Percentiles rank a stretch among this genome's conserved stretches.
Conservation (phyloP, 208 protist genomes). For the Trichomonas tenax region DNA sequence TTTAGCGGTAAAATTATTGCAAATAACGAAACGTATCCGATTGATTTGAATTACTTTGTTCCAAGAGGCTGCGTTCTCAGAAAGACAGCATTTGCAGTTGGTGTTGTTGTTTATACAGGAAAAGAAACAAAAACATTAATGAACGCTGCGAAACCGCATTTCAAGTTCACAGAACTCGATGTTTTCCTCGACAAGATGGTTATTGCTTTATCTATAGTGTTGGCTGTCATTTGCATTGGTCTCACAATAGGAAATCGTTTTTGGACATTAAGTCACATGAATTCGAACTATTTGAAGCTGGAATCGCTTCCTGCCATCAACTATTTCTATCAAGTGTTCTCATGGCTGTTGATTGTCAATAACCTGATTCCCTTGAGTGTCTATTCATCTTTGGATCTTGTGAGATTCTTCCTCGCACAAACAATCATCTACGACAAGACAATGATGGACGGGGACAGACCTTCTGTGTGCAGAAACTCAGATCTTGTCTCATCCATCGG, state of each 20-base stretch:
- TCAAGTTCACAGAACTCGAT: constrained; percentile 41
- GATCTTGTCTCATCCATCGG: constrained; percentile 89
- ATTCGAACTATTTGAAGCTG: neutral
- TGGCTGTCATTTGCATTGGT: constrained; percentile 35
- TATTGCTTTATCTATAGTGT: constrained; percentile 39
- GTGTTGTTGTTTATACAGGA: constrained; percentile 43
- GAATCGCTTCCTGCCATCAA: neutral
- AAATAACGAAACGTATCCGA: neutral
- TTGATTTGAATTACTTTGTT: constrained; percentile 22
- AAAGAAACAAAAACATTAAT: constrained; percentile 50
- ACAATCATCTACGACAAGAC: constrained; percentile 74
- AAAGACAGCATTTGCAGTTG: constrained; percentile 1
- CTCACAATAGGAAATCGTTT: constrained; percentile 30
- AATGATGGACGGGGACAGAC: constrained; percentile 24
- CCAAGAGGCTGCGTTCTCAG: constrained; percentile 47
- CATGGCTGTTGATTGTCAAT: constrained; percentile 40
- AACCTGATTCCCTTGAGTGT: constrained; percentile 89
- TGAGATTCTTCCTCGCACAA: constrained; percentile 81
- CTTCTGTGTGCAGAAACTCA: constrained; percentile 68
- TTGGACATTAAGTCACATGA: constrained; percentile 22
- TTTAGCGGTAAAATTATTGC: neutral
- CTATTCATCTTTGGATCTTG: constrained; percentile 89
- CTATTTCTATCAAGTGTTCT: neutral
- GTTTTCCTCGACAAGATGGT: constrained; percentile 38
- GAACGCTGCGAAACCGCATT: constrained; percentile 31